Evolutionary conservation across 1,139 yeast genomes (phyloP).

Genomic region (Saccharomyces uvarum): DNA sequence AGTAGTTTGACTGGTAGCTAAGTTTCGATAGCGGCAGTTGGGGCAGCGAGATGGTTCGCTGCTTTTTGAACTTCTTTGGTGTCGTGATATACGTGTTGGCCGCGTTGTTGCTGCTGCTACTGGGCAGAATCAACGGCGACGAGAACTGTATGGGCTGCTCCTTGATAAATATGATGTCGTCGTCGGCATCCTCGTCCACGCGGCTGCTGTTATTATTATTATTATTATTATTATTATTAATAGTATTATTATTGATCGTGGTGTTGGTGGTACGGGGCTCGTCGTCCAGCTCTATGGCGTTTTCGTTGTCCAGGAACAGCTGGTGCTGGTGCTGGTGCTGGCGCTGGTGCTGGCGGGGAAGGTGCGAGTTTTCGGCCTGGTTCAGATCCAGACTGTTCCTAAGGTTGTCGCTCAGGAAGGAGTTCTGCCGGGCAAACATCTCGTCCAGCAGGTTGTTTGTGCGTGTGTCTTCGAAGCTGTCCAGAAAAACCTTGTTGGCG

Average conservation of each 20-base stretch:
- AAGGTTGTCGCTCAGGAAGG: constrained; percentile 16
- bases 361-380: constrained; percentile 2
- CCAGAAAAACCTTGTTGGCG: not conserved
- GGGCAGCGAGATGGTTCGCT: constrained; percentile 63
- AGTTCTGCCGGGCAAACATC: constrained; percentile 22
- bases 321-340: constrained; percentile 8
- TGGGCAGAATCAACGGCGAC: constrained; percentile 1
- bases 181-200: constrained; percentile 15
- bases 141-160: constrained; percentile 19
- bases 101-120: constrained; percentile 9
- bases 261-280: constrained; percentile 8
- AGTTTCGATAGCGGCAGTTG: constrained; percentile 47
- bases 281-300: constrained; percentile 47
- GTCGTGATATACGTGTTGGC: constrained; percentile 10
- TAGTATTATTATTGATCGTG: not conserved
- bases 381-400: constrained; percentile 10
- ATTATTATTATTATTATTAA: not conserved
- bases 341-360: constrained; percentile 1
- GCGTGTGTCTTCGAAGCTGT: not conserved
- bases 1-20: constrained; percentile 13
- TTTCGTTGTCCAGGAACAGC: constrained; percentile 9
- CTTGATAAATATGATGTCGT: constrained; percentile 20
- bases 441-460: constrained; percentile 13
- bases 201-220: constrained; percentile 8
- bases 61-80: constrained; percentile 35